Base-by-base conservation (phyloP, 768 basidiomycete species). In the Phanerodontia chrysosporium region DNA sequence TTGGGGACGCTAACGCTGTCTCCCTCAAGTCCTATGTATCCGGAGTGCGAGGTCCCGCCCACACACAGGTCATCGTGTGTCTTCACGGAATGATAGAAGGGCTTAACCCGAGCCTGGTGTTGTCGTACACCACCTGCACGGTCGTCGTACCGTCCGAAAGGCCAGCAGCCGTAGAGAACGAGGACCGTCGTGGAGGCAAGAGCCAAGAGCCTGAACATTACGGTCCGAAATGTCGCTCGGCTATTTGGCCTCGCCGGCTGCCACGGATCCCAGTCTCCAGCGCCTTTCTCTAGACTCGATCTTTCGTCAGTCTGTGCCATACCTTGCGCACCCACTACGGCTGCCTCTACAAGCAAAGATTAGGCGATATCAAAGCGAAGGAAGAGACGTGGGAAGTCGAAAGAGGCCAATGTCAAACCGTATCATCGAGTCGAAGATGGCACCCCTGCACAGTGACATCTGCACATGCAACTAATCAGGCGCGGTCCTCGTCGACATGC, bases 1-100 rank as follows among this genome's bases (percentile, higher is more conserved):
- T 49, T 69, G 14, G 71, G 73, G 1, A 45, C 39, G 1, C 29
- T 57, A 8, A 66, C 62, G 39, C 32, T 67, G 58, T 75, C 74
- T 5, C 68, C 70, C 49, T 67, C 55, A 21, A 74, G 46, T 2
- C 71, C 72, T 51, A 74, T 71, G 55, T 68, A 67, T 1, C 73
- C 72, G 1, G 72, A 57, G 49, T 69, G 58, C 8, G 70, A 70
- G 9, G 57, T 44, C 9, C 52, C 49, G n/a, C 57, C 46, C 25
- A 49, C n/a, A 21, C 55, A 51, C 32, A 57, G 22, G 32, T 54
- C 51, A 18, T 59, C 51, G 36, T 59, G 58, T 7, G 51, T 53
- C 29, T 46, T 54, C 13, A 59, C 51, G 44, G 3, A 5, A 4
- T 22, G 27, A 25, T 51, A 58, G 49, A 58, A 58, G 3, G 30